Conservation (phyloP, 345 rosid species). For the Brassica carinata region DNA sequence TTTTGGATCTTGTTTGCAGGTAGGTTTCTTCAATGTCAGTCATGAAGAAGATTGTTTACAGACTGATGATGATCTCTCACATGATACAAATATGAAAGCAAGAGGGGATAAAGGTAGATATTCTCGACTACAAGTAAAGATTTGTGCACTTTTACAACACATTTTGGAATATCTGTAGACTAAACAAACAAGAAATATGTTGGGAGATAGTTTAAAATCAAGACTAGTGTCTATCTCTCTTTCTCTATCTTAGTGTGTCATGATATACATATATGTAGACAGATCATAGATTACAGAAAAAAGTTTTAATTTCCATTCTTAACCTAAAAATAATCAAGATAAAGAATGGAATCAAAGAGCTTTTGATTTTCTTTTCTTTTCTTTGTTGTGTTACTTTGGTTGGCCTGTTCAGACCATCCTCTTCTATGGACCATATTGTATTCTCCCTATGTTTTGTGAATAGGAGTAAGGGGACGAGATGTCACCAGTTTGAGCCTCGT, state of each 20-base stretch:
- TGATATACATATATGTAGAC: background rate
- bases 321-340: slow-evolving; percentile 34
- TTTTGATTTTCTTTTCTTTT: background rate
- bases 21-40: too few relatives aligned
- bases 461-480: slow-evolving; percentile 60
- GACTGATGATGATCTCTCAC: slow-evolving; percentile 35
- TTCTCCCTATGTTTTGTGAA: slow-evolving; percentile 70
- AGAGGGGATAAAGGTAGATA: background rate
- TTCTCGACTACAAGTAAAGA: background rate
- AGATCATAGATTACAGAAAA: slow-evolving; percentile 28
- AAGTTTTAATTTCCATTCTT: slow-evolving; percentile 27
- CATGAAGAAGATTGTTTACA: too few relatives aligned
- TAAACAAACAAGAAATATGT: slow-evolving; percentile 22
- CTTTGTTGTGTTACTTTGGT: background rate
- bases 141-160: slow-evolving; percentile 27
- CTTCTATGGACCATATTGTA: slow-evolving; percentile 68
- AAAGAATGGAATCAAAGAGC: slow-evolving; percentile 22
- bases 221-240: slow-evolving; percentile 27
- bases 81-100: background rate
- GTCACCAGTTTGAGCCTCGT: slow-evolving; percentile 49
- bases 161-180: background rate
- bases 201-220: slow-evolving; percentile 21
- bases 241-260: slow-evolving; percentile 22
- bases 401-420: slow-evolving; percentile 16
- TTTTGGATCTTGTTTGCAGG: too few relatives aligned